Percentiles rank a stretch among this genome's conserved stretches.
These are phyloP conservation scores for Akanthomyces uredinophilus DNA, from an alignment of 2,329 filamentous ascomycete genomes.

Conservation along the genomic window DNA sequence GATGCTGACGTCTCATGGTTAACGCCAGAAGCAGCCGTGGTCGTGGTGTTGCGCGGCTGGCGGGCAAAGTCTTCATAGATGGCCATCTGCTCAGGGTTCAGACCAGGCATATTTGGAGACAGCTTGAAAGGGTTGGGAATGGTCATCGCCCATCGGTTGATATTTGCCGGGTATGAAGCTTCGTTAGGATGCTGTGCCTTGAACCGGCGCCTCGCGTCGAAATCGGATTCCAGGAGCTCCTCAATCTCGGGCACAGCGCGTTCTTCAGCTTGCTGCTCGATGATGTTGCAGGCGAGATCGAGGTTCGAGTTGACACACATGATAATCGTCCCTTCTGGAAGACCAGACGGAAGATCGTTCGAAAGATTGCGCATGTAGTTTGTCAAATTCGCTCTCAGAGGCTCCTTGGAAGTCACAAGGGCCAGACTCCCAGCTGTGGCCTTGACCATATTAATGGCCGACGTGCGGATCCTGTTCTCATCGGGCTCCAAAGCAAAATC, in stretches of 20 bases:
- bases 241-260: constrained; percentile 93
- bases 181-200: constrained; percentile 71
- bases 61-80: constrained; percentile 96
- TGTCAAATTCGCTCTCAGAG: constrained; percentile 89
- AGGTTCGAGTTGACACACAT: constrained; percentile 99
- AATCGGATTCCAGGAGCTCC: constrained; percentile 77
- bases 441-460: constrained; percentile 91
- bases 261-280: constrained; percentile 93
- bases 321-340: constrained; percentile 90
- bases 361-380: constrained; percentile 83
- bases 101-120: constrained; percentile 59
- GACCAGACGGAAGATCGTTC: constrained; percentile 66
- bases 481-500: constrained; percentile 93
- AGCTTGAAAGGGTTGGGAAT: constrained; percentile 93
- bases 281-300: constrained; percentile 85
- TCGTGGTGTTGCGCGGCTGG: constrained; percentile 62
- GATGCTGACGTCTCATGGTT: constrained; percentile 52
- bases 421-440: constrained; percentile 89
- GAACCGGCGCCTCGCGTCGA: constrained; percentile 73
- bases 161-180: constrained; percentile 72
- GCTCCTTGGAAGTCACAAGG: constrained; percentile 97
- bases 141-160: constrained; percentile 88
- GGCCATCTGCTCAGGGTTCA: constrained; percentile 88
- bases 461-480: constrained; percentile 77
- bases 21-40: constrained; percentile 41